Evolutionary conservation across 805 yeast genomes (phyloP).

Genomic region (Suhomyces emberorum): DNA sequence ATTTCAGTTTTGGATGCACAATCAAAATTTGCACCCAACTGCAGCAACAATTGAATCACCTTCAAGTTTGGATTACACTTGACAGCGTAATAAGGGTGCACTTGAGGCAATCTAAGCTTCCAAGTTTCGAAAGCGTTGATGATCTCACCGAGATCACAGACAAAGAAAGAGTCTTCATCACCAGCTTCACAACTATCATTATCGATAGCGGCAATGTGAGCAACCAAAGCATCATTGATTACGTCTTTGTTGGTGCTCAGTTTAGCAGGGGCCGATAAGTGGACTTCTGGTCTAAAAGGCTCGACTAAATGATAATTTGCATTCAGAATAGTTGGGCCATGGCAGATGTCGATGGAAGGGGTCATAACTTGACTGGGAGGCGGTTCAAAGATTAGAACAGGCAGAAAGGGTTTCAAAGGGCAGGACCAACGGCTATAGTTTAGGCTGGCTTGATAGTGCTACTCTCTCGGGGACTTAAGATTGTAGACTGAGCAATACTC

Average conservation of each 20-base stretch:
- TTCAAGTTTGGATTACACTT: constrained; percentile 80
- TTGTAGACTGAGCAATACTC: constrained; percentile 14
- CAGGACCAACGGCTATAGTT: neutral
- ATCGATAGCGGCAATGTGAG: constrained; percentile 45
- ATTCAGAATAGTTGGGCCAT: constrained; percentile 9
- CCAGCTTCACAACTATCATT: constrained; percentile 63
- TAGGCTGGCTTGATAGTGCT: too few relatives aligned
- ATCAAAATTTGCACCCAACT: constrained; percentile 76
- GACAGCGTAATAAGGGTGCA: constrained; percentile 89
- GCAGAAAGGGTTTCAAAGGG: constrained; percentile 5
- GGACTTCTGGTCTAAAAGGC: neutral
- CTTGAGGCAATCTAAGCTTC: constrained; percentile 62
- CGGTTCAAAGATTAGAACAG: too few relatives aligned
- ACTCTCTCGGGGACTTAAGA: constrained; percentile 7
- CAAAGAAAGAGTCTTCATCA: constrained; percentile 82
- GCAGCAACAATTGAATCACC: constrained; percentile 55
- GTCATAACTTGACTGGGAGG: constrained; percentile 17
- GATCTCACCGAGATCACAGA: constrained; percentile 79
- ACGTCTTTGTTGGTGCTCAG: neutral
- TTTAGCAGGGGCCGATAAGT: neutral
- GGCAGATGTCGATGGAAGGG: constrained; percentile 15
- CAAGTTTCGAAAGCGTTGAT: constrained; percentile 61
- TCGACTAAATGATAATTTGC: neutral
- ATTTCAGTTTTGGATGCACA: constrained; percentile 92
- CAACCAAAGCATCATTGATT: constrained; percentile 28